These are phyloP conservation scores for Apiospora hydei DNA, from an alignment of 2,329 filamentous ascomycete species.

Conservation along the genomic window DNA sequence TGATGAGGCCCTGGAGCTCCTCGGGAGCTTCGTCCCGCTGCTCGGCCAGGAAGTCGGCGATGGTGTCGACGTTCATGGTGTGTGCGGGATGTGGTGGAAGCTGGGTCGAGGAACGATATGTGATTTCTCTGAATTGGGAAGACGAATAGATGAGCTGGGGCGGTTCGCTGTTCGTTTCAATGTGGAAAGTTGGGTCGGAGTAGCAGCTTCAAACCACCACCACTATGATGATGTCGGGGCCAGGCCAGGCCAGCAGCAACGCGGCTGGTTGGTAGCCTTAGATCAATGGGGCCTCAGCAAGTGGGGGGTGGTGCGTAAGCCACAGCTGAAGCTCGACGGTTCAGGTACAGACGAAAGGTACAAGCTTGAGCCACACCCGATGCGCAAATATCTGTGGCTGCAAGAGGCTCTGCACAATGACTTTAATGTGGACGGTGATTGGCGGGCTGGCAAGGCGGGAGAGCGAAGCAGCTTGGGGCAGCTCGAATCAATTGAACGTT, in stretches of 20 bases:
- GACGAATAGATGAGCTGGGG: constrained; percentile 27
- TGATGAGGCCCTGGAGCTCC: constrained; percentile 85
- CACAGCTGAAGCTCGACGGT: constrained; percentile 6
- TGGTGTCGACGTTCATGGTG: constrained; percentile 82
- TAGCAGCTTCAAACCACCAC: constrained; percentile 16
- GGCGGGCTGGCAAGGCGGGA: constrained; percentile 26
- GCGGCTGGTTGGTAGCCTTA: constrained; percentile 50
- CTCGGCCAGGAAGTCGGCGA: constrained; percentile 89
- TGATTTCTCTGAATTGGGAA: background rate
- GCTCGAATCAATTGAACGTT: constrained; percentile 21
- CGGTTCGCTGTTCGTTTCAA: background rate
- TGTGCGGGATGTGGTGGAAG: constrained; percentile 14
- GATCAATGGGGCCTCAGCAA: background rate
- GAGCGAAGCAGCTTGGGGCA: constrained; percentile 15
- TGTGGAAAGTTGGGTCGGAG: constrained; percentile 10
- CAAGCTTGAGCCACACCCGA: constrained; percentile 3
- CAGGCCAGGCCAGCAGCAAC: constrained; percentile 32
- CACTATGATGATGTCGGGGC: constrained; percentile 20
- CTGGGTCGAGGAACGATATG: background rate
- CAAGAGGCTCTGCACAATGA: constrained; percentile 15
- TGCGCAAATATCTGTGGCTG: background rate
- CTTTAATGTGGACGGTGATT: constrained; percentile 27
- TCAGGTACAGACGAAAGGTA: background rate
- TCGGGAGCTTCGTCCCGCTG: constrained; percentile 88
- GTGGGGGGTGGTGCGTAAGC: constrained; percentile 21